Conservation (phyloP, 2,329 filamentous ascomycete genomes). For the Chaetothyriales sp. region DNA sequence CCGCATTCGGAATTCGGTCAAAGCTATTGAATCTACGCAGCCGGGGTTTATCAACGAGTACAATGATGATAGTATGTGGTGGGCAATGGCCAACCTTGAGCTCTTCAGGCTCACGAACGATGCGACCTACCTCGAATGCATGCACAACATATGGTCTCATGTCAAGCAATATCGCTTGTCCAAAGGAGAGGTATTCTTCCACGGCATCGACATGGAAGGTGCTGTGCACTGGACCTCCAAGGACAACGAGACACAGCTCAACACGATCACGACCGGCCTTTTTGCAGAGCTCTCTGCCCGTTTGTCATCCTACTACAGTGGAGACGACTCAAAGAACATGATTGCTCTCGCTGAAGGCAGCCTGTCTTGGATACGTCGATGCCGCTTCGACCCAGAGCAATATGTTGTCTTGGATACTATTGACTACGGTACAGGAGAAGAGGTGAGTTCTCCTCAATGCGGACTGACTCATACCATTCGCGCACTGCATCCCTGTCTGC, state of each 20-base stretch:
- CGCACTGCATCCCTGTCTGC: too few species aligned
- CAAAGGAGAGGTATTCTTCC: slow-evolving; percentile 3
- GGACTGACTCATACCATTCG: too few species aligned
- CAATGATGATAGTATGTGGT: slow-evolving; percentile 15
- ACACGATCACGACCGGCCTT: slow-evolving; percentile 10
- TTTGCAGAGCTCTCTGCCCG: slow-evolving; percentile 12
- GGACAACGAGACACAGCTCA: slow-evolving; percentile 9
- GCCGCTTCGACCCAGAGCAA: slow-evolving; percentile 3
- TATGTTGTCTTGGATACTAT: slow-evolving; percentile 10
- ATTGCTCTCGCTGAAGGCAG: background rate
- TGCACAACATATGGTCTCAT: slow-evolving; percentile 8
- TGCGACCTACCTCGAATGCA: slow-evolving; percentile 1
- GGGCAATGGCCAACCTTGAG: slow-evolving; percentile 9
- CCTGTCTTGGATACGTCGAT: slow-evolving; percentile 9
- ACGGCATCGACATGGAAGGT: slow-evolving; percentile 12
- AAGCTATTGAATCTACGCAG: slow-evolving; percentile 5
- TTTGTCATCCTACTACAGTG: slow-evolving; percentile 3
- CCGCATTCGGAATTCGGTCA: slow-evolving; percentile 5
- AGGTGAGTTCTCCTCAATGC: background rate
- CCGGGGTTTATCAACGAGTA: slow-evolving; percentile 11
- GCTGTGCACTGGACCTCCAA: slow-evolving; percentile 12
- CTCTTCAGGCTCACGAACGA: slow-evolving; percentile 6
- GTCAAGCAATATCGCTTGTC: slow-evolving; percentile 7
- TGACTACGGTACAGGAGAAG: slow-evolving; percentile 4
- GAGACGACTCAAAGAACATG: background rate